Base-by-base conservation (phyloP, 1,284 basidiomycete genomes). In the Entoloma clypeatum region DNA sequence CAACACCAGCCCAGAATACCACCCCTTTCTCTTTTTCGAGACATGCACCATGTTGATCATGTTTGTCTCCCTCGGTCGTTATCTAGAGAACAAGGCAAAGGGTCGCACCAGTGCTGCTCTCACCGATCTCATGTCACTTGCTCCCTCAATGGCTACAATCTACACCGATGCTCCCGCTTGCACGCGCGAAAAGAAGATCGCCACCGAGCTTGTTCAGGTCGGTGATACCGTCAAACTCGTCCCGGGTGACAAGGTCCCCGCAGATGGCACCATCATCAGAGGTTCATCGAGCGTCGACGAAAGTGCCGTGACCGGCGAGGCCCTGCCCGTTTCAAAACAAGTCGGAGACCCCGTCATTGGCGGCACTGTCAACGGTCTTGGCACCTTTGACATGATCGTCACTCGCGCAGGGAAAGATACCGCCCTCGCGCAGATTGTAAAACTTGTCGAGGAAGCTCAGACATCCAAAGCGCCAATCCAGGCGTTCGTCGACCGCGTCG, bases 1-100 rank as follows among this genome's bases (percentile, higher is more conserved):
- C 65, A 77, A 79, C 54, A 59, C 67, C 3, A 74, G 79, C 4
- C 71, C 80, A 0, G 75, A 77, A 41, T 89, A 77, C 59, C 81
- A 77, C 25, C 95, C 96, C 1, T 79, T 88, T 58, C 81, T 93
- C 22, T 99, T 98, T 69, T 99, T 99, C 67, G 96, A 99, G 67
- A 99, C 96, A 1, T 94, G 90, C 55, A 96, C 94, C 11, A 99
- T 99, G 96, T 72, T 99, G 44, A 89, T 99, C 74, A 92, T 86
- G 64, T 99, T 99, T 60, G 90, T 98, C 53, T 92, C 92, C 3
- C 79, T 99, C 21, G 96, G 95, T 1, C 82, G 96, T 27, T 97
- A 88, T 66, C 77, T 99, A 39, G 96, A 99, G 67, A 99, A 97
- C 65, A 77, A 85, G 36, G 96, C 96, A 27, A 99, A 99, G 64